Evolutionary conservation across 2,329 filamentous ascomycete species (phyloP).

Genomic region (Diaporthe sp.): DNA sequence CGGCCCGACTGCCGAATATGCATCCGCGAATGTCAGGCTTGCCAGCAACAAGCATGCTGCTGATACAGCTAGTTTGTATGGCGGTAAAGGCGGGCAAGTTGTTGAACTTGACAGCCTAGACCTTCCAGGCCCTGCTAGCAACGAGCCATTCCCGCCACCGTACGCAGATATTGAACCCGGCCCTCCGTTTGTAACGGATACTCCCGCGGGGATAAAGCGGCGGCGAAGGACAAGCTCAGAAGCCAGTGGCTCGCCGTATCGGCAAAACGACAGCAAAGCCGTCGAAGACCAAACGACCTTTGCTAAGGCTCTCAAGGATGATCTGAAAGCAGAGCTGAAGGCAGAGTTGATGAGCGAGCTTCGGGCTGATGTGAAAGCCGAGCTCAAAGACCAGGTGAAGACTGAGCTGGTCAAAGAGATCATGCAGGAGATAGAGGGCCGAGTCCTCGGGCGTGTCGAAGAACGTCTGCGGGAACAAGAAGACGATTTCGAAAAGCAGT

Average conservation of each 20-base stretch:
- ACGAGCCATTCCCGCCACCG: conserved; percentile 5
- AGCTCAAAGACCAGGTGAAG: conserved; percentile 13
- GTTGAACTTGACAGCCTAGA: conserved; percentile 13
- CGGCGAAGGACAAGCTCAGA: conserved; percentile 14
- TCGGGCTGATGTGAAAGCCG: not conserved
- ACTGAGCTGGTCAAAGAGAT: conserved; percentile 13
- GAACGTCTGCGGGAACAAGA: conserved; percentile 21
- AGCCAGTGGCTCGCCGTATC: not conserved
- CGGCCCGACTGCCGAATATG: not conserved
- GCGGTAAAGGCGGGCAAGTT: conserved; percentile 33
- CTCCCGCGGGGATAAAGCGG: conserved; percentile 15
- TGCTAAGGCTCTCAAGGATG: not conserved
- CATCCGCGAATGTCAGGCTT: not conserved
- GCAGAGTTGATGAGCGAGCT: conserved; percentile 19
- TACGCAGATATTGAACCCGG: conserved; percentile 21
- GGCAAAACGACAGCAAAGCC: not conserved
- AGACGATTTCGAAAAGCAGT: conserved; percentile 20
- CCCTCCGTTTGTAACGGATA: conserved; percentile 3
- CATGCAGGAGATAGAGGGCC: conserved; percentile 19
- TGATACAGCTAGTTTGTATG: conserved; percentile 35
- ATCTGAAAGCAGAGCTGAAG: conserved; percentile 24
- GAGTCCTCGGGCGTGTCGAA: conserved; percentile 10
- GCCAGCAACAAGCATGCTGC: conserved; percentile 27
- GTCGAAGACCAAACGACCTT: conserved; percentile 3
- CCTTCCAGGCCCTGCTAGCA: not conserved